phyloP scores from a whole-genome alignment of 1,284 basidiomycete species.

The Fomitopsis pinicola region DNA sequence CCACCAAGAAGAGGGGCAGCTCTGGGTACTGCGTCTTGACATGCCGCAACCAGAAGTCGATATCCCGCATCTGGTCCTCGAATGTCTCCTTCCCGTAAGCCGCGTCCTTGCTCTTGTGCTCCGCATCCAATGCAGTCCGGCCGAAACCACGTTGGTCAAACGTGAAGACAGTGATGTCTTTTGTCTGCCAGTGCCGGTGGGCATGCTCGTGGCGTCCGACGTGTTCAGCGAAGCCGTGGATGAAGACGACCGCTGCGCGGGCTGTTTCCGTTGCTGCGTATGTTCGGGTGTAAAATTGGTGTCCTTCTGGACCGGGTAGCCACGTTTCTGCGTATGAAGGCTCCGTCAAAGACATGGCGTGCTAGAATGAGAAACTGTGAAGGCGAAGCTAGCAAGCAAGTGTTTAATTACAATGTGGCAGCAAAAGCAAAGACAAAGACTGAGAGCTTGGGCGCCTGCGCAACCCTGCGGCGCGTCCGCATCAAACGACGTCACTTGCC shows the following conservation, averaged over 20 bases:
- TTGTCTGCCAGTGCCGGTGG: conserved; percentile 54
- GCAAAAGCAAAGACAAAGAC: too few species aligned
- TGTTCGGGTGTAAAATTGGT: conserved; percentile 40
- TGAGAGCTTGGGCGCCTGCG: not conserved
- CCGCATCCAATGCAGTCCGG: conserved; percentile 60
- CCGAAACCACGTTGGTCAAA: conserved; percentile 90
- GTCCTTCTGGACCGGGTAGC: conserved; percentile 34
- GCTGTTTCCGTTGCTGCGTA: conserved; percentile 28
- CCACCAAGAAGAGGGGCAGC: conserved; percentile 68
- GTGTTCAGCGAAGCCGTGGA: conserved; percentile 85
- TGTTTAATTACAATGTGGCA: too few species aligned
- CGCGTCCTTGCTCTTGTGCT: conserved; percentile 41
- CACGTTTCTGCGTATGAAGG: conserved; percentile 25
- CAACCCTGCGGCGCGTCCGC: not conserved
- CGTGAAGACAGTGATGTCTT: conserved; percentile 65
- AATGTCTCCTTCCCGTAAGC: conserved; percentile 69
- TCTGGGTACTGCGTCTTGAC: conserved; percentile 41
- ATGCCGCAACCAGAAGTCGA: conserved; percentile 62
- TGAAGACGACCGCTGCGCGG: conserved; percentile 70
- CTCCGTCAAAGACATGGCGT: not conserved
- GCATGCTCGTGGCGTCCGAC: conserved; percentile 71
- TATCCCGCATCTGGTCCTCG: conserved; percentile 64
- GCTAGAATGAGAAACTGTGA: too few species aligned
- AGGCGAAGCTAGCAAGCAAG: too few species aligned
- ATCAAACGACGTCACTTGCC: not conserved